phyloP scores from a whole-genome alignment of 257 asterid genomes.

The Solanum arcanum region DNA sequence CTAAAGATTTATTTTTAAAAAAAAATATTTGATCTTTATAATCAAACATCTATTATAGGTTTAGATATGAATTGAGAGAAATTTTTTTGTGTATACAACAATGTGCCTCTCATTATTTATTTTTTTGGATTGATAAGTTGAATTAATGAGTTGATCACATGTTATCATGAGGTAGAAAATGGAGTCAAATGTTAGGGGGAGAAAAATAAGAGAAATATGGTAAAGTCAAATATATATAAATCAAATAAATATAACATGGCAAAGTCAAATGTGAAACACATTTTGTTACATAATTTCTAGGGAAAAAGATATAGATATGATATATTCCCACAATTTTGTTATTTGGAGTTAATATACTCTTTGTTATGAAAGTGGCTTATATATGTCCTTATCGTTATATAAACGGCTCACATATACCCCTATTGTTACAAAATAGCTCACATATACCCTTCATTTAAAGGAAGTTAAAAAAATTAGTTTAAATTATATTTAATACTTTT shows the following conservation, averaged over 20 bases:
- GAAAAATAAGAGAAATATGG: background rate
- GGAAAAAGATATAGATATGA: too few relatives aligned
- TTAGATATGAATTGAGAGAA: background rate
- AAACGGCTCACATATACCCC: fast-evolving
- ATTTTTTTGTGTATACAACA: background rate
- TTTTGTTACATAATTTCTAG: too few relatives aligned
- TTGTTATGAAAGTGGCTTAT: too few relatives aligned
- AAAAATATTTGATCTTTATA: background rate
- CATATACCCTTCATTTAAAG: too few relatives aligned
- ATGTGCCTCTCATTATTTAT: background rate
- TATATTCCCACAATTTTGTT: too few relatives aligned
- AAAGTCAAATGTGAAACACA: background rate
- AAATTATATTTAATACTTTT: too few relatives aligned
- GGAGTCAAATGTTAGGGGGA: background rate
- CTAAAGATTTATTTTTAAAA: background rate
- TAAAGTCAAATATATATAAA: too few relatives aligned
- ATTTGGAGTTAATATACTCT: too few relatives aligned
- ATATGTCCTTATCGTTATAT: too few relatives aligned
- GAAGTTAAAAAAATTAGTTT: too few relatives aligned
- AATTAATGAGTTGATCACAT: background rate
- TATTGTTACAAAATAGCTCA: too few relatives aligned
- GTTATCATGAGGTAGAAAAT: background rate
- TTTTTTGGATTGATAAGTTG: background rate
- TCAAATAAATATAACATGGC: background rate
- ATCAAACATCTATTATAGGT: background rate